Conservation (phyloP, 176 grass and related monocot genomes). For the Aegilops longissima region DNA sequence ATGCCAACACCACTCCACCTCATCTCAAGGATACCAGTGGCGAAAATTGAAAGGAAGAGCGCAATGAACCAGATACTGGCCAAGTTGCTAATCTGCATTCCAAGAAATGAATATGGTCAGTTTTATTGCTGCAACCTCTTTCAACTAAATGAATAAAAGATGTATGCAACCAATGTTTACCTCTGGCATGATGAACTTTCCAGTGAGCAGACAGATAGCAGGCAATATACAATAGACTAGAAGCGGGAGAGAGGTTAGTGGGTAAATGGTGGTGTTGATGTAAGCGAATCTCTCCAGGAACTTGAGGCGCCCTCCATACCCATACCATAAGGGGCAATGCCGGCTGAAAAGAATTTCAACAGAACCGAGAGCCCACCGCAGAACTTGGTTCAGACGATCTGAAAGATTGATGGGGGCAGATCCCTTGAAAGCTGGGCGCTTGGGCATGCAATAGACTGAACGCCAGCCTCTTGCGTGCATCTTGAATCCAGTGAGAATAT, state of each 20-base stretch:
- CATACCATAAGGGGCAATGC: slow-evolving; percentile 94
- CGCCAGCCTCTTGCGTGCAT: slow-evolving; percentile 93
- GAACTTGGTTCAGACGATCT: slow-evolving; percentile 96
- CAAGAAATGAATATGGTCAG: slow-evolving; percentile 32
- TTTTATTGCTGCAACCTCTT: background rate
- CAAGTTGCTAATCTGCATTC: slow-evolving; percentile 86
- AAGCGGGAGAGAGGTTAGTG: slow-evolving; percentile 75
- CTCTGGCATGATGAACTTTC: slow-evolving; percentile 94
- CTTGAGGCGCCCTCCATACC: slow-evolving; percentile 81
- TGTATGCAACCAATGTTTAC: slow-evolving; percentile 34
- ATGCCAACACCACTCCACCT: slow-evolving; percentile 93
- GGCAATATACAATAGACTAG: slow-evolving; percentile 80
- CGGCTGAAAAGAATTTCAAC: slow-evolving; percentile 96
- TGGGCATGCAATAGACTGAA: slow-evolving; percentile 96
- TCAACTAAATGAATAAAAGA: background rate
- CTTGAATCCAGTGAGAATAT: slow-evolving; percentile 98
- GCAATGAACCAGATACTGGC: slow-evolving; percentile 97
- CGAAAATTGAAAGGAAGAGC: slow-evolving; percentile 92
- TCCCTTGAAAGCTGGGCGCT: slow-evolving; percentile 85
- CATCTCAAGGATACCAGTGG: slow-evolving; percentile 94
- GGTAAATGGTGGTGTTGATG: slow-evolving; percentile 96
- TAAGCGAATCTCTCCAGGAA: slow-evolving; percentile 93
- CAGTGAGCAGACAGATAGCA: slow-evolving; percentile 90
- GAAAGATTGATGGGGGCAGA: slow-evolving; percentile 97
- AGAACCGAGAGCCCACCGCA: slow-evolving; percentile 88